A percentile compares a stretch with the other conserved stretches of the same genome.
phyloP scores from a whole-genome alignment of 768 basidiomycete species.

The Kwoniella dejecticola region DNA sequence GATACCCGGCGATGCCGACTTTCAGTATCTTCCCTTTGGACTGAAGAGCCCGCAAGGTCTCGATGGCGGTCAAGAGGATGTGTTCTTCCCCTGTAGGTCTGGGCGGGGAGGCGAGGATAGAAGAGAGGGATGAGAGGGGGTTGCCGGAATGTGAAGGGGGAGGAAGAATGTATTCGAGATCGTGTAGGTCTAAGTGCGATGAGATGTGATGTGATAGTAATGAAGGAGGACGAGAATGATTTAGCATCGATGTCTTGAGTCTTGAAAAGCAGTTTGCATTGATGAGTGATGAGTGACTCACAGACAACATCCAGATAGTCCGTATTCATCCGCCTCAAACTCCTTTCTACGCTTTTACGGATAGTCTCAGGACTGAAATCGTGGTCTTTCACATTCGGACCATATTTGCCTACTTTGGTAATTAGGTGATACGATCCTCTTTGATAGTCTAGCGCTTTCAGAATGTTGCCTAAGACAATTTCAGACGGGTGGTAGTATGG shows the following conservation, averaged over 20 bases:
- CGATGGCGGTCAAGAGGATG: constrained; percentile 33
- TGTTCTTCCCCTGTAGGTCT: constrained; percentile 32
- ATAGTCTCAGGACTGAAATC: constrained; percentile 46
- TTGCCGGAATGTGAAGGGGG: constrained; percentile 32
- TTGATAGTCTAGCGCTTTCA: constrained; percentile 42
- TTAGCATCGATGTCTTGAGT: too few relatives aligned
- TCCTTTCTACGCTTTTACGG: constrained; percentile 43
- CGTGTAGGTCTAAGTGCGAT: constrained; percentile 57
- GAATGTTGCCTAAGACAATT: constrained; percentile 49
- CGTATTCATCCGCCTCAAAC: constrained; percentile 48
- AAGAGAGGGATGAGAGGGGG: constrained; percentile 23
- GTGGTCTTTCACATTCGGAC: constrained; percentile 41
- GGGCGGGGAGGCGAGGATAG: constrained; percentile 19
- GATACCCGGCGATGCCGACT: constrained; percentile 54
- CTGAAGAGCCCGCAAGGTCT: constrained; percentile 39
- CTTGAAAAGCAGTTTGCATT: not conserved
- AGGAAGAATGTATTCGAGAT: constrained; percentile 51
- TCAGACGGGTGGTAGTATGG: constrained; percentile 57
- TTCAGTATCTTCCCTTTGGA: constrained; percentile 46
- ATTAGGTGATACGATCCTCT: constrained; percentile 52
- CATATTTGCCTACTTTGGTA: constrained; percentile 55
- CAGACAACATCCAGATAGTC: constrained; percentile 55
- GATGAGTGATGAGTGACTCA: constrained; percentile 41
- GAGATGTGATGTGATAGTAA: too few relatives aligned
- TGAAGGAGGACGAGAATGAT: too few relatives aligned